Evolutionary conservation across 2,329 filamentous ascomycete species (phyloP), one percentile per base, ranked within the genome.

Genomic region (Elsinoe fawcettii): DNA sequence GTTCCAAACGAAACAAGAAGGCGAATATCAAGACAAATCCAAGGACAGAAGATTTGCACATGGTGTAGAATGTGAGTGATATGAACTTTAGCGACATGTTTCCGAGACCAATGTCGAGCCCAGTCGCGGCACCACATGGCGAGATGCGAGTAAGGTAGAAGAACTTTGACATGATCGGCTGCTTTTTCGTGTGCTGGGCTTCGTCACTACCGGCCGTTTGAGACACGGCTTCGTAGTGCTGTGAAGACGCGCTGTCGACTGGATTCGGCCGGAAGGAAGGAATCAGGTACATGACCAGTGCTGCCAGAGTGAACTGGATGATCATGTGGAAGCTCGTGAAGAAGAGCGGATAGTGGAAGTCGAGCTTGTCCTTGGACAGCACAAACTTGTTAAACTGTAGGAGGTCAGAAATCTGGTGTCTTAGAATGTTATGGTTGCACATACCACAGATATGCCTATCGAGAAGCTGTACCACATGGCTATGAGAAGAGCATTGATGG

Each of bases 341-440:
- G 73, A 97, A 97, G 51, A 99, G 80, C 37, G 93, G 93, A 67
- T 93, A 97, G 54, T 88, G 85, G 70, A 99, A 99, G 72, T 96
- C 86, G 64, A 95, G 82, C 63, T 87, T 83, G 63, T 86, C 81
- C 60, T 86, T 81, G 66, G 88, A 88, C 74, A 99, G 97, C 92
- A 99, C 97, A 93, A 93, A 97, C 76, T 96, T 97, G 80, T 99
- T 99, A 78, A 97, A 99, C 86, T 93, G 64, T 36, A 56, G 16
- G 16, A 20, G 34, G 51, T 57, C 23, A 57, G 59, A 23, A 12
- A 63, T 70, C 20, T 59, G 41, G 22, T 32, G n/a, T 22, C 14
- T 41, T 22, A 51, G 34, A 32, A 51, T 30, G 39, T 27, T 39
- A 22, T 41, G 14, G 22, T 25, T n/a, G 23, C 39, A 77, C 86